Evolutionary conservation across 163 green algal species (phyloP).

Genomic region (Scenedesmus sp.): DNA sequence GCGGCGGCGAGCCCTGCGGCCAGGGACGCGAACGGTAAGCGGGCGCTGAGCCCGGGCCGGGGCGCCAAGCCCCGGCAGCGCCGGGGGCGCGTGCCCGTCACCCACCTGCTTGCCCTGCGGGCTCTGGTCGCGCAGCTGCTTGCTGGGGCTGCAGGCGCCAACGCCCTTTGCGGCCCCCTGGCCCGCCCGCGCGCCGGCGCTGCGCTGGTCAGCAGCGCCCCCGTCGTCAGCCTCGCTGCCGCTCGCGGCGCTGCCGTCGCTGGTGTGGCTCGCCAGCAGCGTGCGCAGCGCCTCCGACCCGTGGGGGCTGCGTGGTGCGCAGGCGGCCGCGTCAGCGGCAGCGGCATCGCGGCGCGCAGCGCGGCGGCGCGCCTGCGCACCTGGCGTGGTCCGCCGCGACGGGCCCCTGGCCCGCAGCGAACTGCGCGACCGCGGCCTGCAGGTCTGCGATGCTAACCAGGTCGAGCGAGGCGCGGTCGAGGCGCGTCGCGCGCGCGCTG

Average conservation of each 20-base stretch:
- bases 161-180: neutral
- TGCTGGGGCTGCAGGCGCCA: neutral
- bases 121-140: no score
- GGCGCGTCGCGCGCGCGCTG: neutral
- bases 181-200: no score
- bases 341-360: no score
- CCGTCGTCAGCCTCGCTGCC: neutral
- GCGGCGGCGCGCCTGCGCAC: no score
- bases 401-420: no score
- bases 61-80: no score
- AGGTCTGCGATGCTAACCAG: constrained; percentile 30
- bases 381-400: no score
- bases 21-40: no score
- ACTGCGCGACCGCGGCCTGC: constrained; percentile 24
- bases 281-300: neutral
- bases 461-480: constrained; percentile 15
- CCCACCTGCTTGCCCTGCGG: no score
- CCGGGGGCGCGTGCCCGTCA: no score
- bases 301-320: neutral
- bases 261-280: constrained; percentile 12
- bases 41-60: no score
- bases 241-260: constrained; percentile 3
- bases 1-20: neutral
- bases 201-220: constrained; percentile 1
- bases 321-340: neutral